Evolutionary conservation across 805 yeast genomes (phyloP), one percentile per base, ranked within the genome.

Genomic region (Yarrowia sp.): DNA sequence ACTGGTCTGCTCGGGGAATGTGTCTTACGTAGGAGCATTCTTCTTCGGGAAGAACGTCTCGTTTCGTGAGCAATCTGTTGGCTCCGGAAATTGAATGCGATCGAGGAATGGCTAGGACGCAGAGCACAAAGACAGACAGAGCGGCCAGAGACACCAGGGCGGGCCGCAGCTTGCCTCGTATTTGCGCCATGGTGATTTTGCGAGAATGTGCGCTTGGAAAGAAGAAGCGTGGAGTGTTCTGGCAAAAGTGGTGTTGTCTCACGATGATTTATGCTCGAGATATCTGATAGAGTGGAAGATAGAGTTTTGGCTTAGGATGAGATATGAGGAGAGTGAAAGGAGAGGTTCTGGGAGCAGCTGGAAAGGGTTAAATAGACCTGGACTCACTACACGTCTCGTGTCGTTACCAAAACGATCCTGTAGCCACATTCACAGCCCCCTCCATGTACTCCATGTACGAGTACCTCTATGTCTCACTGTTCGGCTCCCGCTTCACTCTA

Each of bases 1-100:
- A 82, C 65, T 76, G 63, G 11, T 58, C 36, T 7, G 40, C 41
- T n/a, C 38, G 32, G 0, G 63, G 51, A 16, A 41, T 30, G 51
- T 41, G 49, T 21, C 63, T 28, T n/a, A 58, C 51, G 24, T 58
- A 11, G 30, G 63, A 58, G 32, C 63, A 58, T 30, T 54, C 61
- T 3, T 54, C 46, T 36, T 24, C 61, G 2, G 41, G 59, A 11
- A 24, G 33, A 41, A 41, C 32, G 24, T 54, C 61, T 54, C 61
- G 14, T 19, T 28, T 26, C 16, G 38, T 33, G 56, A 66, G 21
- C 62, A 61, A 4, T 32, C 28, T n/a, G 38, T 32, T 19, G 21
- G 35, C 49, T 19, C 58, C 61, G 2, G 38, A 21, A 17, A 58
- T 30, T 22, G 56, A 58, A 36, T 61, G 64, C 6, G 54, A 17